Conservation (phyloP, 208 protist genomes). For the Herpetomonas tarakana region DNA sequence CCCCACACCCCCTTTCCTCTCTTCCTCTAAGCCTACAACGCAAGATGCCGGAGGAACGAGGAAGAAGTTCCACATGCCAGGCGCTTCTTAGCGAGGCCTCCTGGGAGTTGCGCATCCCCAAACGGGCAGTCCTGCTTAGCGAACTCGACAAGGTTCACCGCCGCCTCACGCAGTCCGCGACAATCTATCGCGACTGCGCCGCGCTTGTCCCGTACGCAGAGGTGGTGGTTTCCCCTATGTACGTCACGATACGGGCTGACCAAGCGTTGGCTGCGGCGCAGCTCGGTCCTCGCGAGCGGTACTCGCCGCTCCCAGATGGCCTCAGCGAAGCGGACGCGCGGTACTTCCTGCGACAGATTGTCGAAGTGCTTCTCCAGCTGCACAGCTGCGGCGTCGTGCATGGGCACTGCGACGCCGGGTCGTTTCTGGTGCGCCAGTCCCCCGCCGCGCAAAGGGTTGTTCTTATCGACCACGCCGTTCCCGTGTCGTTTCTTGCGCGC, state of each 20-base stretch:
- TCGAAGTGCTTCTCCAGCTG: constrained; percentile 29
- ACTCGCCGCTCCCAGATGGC: constrained; percentile 9
- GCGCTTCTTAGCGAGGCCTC: no score
- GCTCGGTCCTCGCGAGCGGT: not conserved
- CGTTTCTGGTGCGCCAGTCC: constrained; percentile 12
- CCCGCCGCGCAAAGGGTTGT: constrained; percentile 11
- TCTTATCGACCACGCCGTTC: constrained; percentile 48
- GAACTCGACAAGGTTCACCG: not conserved
- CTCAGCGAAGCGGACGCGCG: constrained; percentile 40
- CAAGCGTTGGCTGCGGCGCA: not conserved
- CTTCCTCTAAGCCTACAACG: no score
- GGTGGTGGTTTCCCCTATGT: constrained; percentile 36
- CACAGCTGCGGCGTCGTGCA: constrained; percentile 53
- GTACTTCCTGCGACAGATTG: constrained; percentile 20
- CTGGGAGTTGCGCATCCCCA: not conserved
- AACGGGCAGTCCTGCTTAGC: not conserved
- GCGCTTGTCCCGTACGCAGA: constrained; percentile 27
- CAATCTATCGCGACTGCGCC: not conserved
- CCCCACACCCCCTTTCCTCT: no score
- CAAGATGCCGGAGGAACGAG: no score
- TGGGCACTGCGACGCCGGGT: constrained; percentile 41
- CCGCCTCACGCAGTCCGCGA: not conserved
- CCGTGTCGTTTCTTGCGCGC: constrained; percentile 59
- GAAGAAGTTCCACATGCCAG: no score
- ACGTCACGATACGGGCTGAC: constrained; percentile 28